Base-by-base conservation (phyloP, 1,139 yeast genomes). In the Kluyveromyces marxianus region DNA sequence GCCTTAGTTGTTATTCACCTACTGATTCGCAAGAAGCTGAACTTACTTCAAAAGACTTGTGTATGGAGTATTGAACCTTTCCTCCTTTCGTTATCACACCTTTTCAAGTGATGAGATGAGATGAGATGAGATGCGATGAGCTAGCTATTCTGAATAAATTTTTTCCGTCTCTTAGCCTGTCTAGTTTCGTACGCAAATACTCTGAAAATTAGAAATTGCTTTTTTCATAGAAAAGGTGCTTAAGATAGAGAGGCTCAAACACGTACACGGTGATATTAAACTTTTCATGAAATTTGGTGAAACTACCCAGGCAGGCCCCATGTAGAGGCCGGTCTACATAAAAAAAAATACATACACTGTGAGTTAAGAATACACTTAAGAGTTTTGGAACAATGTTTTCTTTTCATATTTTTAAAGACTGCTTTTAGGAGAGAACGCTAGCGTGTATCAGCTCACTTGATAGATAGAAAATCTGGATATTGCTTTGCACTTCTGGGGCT, bases 71-170 rank as follows among this genome's bases (percentile, higher is more conserved):
- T 14, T 14, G 21, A 14, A 14, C 21, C 21, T 14, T 14, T 14
- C 21, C 21, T 14, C 21, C 21, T 14, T 14, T 7, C 10, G 7
- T 30, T 7, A 30, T n/a, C 14, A 21, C 14, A 32, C 4, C 7
- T 7, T 6, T 10, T 21, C 14, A 10, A 4, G 34, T 4, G 34
- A 7, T 6, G 14, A 32, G 34, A 32, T 32, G 34, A 32, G 34
- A 32, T 27, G 39, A 25, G 44, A 42, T 46, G 49, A 42, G 54
- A 49, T 52, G 54, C 45, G 57, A 51, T 51, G 50, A 49, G 51
- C 49, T 46, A 8, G n/a, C 35, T 37, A 7, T 25, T 25, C 10
- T 37, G 41, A 37, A 37, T 29, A 30, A 37, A 37, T 28, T n/a
- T 37, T 37, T 37, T 24, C 26, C 7, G 14, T 26, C 21, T 34